Base-by-base conservation (phyloP, 768 basidiomycete genomes). In the Calocera viscosa region DNA sequence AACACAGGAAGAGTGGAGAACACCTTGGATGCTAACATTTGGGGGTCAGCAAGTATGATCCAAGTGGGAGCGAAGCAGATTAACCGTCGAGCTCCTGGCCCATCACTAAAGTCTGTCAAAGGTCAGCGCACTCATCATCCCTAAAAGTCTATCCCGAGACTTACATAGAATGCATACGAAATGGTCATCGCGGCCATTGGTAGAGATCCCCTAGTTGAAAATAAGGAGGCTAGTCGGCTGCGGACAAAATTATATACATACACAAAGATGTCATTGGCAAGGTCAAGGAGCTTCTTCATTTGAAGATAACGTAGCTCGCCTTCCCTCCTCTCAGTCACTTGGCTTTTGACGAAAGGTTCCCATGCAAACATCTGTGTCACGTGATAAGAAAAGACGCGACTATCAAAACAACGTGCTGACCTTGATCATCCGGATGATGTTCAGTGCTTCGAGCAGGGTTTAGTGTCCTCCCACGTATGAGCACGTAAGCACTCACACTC, bases 151-250 rank as follows among this genome's bases (percentile, higher is more conserved):
- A 64, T 28, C 32, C n/a, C n/a, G n/a, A n/a, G 8, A 73, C 83
- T 65, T 75, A 86, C 80, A 68, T 85, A 89, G 7, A 83, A 78
- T 1, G 80, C 78, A 70, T 83, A 89, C 1, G 86, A 85, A 17
- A 82, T 79, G 43, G 86, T 71, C 88, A 89, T 90, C 33, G 83
- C 84, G 0, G 82, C 39, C 10, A 89, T 73, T 0, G 89, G 88
- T 49, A 89, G 81, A 39, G 83, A 67, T 68, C 79, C 83, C 71
- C 85, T 88, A 65, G 38, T 64, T 63, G 33, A 10, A 64, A 24
- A n/a, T 17, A 40, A 34, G 49, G 67, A 64, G 19, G 33, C 28
- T n/a, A 49, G 26, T 19, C 28, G 35, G 33, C 8, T 28, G 63
- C 1, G 2, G 24, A 5, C 40, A 1, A 8, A 32, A 14, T 64